Percentiles rank a stretch among this genome's conserved stretches.
Evolutionary conservation across 495 filamentous ascomycete species (phyloP).

Genomic region (Cercophora samala): DNA sequence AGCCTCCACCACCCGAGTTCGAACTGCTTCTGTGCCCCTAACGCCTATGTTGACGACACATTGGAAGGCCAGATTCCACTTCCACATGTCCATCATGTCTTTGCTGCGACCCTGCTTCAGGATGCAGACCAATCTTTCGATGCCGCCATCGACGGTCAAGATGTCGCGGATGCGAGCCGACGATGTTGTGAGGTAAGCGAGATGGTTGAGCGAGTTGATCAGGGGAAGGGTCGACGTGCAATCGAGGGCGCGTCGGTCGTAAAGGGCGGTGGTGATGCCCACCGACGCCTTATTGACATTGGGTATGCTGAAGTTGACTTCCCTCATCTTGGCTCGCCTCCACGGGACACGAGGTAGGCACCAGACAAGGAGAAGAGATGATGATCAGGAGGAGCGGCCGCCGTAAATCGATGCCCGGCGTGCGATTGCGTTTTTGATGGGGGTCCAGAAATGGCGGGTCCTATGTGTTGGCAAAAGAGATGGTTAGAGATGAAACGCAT

Average conservation of each 20-base stretch:
- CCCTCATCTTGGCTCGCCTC: constrained; percentile 69
- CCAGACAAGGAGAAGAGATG: constrained; percentile 30
- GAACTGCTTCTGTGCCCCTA: constrained; percentile 85
- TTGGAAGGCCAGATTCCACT: constrained; percentile 98
- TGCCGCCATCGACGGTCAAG: constrained; percentile 94
- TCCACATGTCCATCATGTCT: constrained; percentile 99
- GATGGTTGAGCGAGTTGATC: constrained; percentile 97
- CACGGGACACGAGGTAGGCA: constrained; percentile 32
- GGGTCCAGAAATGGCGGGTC: not conserved
- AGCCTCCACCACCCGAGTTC: constrained; percentile 93
- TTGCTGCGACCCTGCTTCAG: constrained; percentile 93
- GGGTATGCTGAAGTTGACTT: constrained; percentile 99
- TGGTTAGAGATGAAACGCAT: constrained; percentile 22
- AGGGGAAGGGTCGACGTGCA: constrained; percentile 96
- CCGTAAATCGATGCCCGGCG: not conserved
- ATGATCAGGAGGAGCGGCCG: not conserved
- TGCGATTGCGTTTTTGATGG: constrained; percentile 9
- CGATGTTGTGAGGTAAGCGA: constrained; percentile 97
- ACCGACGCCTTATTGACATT: constrained; percentile 99
- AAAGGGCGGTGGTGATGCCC: constrained; percentile 96
- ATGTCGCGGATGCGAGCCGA: constrained; percentile 97
- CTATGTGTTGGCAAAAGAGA: constrained; percentile 9
- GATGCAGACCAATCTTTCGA: constrained; percentile 94
- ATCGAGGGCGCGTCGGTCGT: constrained; percentile 94
- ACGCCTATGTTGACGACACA: constrained; percentile 99